Conservation (phyloP, 768 basidiomycete species). For the Tylopilus sp. region DNA sequence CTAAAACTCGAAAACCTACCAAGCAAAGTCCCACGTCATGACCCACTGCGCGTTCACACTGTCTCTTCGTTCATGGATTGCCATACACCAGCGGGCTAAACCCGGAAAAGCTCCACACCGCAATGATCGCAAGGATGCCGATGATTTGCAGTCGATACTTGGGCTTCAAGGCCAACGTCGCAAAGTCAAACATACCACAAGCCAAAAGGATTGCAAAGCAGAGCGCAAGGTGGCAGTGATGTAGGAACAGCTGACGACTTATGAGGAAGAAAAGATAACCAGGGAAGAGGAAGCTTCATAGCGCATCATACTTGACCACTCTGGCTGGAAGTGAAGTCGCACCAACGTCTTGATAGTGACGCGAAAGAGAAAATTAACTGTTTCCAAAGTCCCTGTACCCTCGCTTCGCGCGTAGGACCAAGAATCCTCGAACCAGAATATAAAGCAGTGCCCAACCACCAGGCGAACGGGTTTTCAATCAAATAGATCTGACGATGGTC, state of each 20-base stretch:
- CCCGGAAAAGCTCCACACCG: constrained; percentile 72
- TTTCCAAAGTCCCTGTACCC: constrained; percentile 91
- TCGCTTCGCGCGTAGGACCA: constrained; percentile 86
- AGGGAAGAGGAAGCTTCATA: constrained; percentile 88
- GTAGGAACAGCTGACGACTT: constrained; percentile 94
- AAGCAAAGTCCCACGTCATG: constrained; percentile 95
- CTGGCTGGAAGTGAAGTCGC: constrained; percentile 49
- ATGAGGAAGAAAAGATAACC: constrained; percentile 95
- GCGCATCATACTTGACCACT: constrained; percentile 85
- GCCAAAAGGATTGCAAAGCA: constrained; percentile 85
- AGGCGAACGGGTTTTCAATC: constrained; percentile 90
- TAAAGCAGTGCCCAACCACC: constrained; percentile 87
- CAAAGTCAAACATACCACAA: constrained; percentile 78
- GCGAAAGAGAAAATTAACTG: constrained; percentile 49
- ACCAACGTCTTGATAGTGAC: not conserved
- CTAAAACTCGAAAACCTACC: constrained; percentile 43
- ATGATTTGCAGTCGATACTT: constrained; percentile 73
- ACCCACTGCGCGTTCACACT: constrained; percentile 80
- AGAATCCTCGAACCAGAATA: constrained; percentile 62
- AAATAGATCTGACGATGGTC: constrained; percentile 95
- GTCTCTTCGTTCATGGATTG: constrained; percentile 74
- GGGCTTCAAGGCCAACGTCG: constrained; percentile 75
- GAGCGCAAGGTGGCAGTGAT: constrained; percentile 97
- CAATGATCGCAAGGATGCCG: constrained; percentile 67
- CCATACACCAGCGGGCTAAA: constrained; percentile 87